Conservation (phyloP, 345 rosid genomes). For the Microthlaspi erraticum region DNA sequence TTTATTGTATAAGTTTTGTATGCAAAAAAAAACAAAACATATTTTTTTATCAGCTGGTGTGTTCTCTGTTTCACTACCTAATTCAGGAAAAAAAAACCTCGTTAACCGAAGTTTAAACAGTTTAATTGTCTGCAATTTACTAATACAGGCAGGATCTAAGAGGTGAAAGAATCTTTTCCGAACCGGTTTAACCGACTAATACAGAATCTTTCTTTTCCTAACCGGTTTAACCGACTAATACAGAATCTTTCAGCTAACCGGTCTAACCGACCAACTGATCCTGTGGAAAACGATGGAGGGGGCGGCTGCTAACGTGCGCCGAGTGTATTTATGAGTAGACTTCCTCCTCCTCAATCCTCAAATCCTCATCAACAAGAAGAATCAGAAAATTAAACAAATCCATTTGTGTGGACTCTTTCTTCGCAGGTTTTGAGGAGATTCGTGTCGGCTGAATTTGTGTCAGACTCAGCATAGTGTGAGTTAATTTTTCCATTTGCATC, state of each 20-base stretch:
- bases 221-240: not conserved
- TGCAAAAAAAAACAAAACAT: too few species aligned
- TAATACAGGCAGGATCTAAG: too few species aligned
- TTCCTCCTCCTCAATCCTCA: slow-evolving; percentile 12
- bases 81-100: not conserved
- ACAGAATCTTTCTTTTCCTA: not conserved
- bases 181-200: not conserved
- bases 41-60: too few species aligned
- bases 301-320: slow-evolving; percentile 42
- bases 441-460: slow-evolving; percentile 62
- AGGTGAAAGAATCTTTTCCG: too few species aligned
- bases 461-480: slow-evolving; percentile 40
- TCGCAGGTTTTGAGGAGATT: slow-evolving; percentile 64
- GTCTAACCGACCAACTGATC: not conserved
- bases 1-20: too few species aligned
- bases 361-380: slow-evolving; percentile 13
- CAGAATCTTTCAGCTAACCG: not conserved
- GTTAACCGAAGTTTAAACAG: not conserved
- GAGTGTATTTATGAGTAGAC: slow-evolving; percentile 32
- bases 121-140: not conserved
- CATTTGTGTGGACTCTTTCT: slow-evolving; percentile 18
- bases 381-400: slow-evolving; percentile 10
- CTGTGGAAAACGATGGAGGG: not conserved
- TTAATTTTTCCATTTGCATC: slow-evolving; percentile 1
- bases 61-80: not conserved